Conservation (phyloP, 108 stramenopile genomes). For the Discostella stelligeroides region DNA sequence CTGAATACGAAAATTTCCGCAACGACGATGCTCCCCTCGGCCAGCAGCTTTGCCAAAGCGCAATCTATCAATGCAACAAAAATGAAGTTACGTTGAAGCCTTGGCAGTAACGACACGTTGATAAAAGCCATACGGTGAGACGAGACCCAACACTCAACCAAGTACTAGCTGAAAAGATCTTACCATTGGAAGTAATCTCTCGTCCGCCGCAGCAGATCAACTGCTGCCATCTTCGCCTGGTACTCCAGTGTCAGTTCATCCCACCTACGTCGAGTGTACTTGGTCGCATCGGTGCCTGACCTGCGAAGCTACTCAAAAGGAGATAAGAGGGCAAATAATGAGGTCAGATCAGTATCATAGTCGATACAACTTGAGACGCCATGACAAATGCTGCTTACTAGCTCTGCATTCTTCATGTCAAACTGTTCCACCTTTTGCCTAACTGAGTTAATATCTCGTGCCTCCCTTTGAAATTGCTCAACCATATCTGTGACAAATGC, state of each 20-base stretch:
- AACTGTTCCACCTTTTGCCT: slow-evolving; percentile 85
- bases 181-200: slow-evolving; percentile 70
- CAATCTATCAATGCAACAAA: slow-evolving; percentile 86
- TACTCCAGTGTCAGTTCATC: slow-evolving; percentile 72
- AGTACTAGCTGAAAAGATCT: neutral
- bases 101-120: neutral
- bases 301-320: slow-evolving; percentile 24
- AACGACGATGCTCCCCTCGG: slow-evolving; percentile 68
- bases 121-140: too few species aligned
- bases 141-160: too few species aligned
- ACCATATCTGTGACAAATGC: slow-evolving; percentile 71
- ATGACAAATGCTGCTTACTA: slow-evolving; percentile 44
- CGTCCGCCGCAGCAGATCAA: slow-evolving; percentile 61
- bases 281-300: slow-evolving; percentile 65
- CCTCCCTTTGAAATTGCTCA: slow-evolving; percentile 75
- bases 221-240: slow-evolving; percentile 69
- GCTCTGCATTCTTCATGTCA: slow-evolving; percentile 88
- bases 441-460: slow-evolving; percentile 56
- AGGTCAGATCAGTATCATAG: neutral
- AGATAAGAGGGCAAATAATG: neutral
- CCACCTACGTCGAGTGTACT: slow-evolving; percentile 77
- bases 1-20: slow-evolving; percentile 88
- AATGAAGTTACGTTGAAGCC: slow-evolving; percentile 81
- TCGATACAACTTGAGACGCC: neutral
- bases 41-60: slow-evolving; percentile 80